Evolutionary conservation across 805 yeast genomes (phyloP).

Genomic region (Torulaspora microellipsoides): DNA sequence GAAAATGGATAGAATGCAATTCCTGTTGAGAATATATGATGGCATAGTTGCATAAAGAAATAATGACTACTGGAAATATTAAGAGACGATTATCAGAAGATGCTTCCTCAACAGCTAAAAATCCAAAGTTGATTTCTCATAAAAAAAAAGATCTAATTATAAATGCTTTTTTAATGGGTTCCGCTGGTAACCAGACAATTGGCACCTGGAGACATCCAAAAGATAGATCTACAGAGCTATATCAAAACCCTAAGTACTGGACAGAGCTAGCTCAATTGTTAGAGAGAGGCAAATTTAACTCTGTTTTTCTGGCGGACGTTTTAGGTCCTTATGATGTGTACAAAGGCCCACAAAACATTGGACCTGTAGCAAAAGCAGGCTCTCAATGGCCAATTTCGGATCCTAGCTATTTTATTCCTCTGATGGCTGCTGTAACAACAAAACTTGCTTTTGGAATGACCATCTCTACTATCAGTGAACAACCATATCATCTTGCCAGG

Average conservation of each 20-base stretch:
- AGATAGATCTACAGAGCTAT: conserved; percentile 12
- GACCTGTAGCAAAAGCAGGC: conserved; percentile 36
- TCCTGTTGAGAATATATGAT: too few species aligned
- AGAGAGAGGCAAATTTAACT: conserved; percentile 38
- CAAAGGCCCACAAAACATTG: conserved; percentile 38
- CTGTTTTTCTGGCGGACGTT: conserved; percentile 40
- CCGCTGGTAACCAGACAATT: conserved; percentile 20
- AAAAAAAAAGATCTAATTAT: conserved; percentile 28
- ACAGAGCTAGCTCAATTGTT: conserved; percentile 35
- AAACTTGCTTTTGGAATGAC: conserved; percentile 41
- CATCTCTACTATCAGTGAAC: conserved; percentile 41
- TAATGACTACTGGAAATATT: conserved; percentile 4
- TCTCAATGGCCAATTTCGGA: conserved; percentile 38
- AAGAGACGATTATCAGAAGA: conserved; percentile 2
- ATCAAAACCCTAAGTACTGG: conserved; percentile 36
- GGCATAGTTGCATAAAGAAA: not conserved
- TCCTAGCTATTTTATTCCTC: conserved; percentile 38
- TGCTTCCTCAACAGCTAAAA: conserved; percentile 1
- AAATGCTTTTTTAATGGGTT: conserved; percentile 39
- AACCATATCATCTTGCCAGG: conserved; percentile 41
- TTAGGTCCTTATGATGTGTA: conserved; percentile 40
- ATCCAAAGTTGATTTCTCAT: conserved; percentile 1
- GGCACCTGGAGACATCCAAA: conserved; percentile 18
- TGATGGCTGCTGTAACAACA: conserved; percentile 43
- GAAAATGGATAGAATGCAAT: too few species aligned